A percentile compares a stretch with the other conserved stretches of the same genome.
These are phyloP conservation scores for Alopecurus myosuroides DNA, from an alignment of 176 grass and related monocot genomes.

Conservation along the genomic window DNA sequence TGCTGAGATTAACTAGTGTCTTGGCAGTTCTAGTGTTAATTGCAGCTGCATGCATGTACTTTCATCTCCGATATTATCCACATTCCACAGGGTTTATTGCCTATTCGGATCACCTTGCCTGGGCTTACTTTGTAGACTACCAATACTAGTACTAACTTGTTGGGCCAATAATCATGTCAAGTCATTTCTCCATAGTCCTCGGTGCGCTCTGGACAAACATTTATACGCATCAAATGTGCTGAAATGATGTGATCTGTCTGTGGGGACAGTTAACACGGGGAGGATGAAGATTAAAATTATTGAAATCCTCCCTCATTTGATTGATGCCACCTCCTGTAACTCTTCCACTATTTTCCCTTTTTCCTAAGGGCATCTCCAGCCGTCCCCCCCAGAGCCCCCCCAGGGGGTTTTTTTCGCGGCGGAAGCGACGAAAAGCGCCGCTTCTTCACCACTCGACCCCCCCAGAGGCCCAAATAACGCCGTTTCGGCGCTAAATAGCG, in stretches of 20 bases:
- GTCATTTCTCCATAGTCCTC: background rate
- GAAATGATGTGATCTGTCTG: background rate
- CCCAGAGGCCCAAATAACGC: too few relatives aligned
- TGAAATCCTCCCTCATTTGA: background rate
- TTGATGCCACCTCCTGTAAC: slow-evolving; percentile 17
- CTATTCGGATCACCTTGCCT: background rate
- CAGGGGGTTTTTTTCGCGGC: too few relatives aligned
- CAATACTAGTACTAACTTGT: background rate
- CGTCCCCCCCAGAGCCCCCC: too few relatives aligned
- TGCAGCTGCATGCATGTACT: background rate
- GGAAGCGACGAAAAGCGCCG: too few relatives aligned
- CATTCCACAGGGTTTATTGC: background rate
- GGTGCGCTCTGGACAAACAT: background rate
- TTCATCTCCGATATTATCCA: background rate
- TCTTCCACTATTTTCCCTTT: slow-evolving; percentile 20
- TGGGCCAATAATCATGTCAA: background rate
- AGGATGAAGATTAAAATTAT: background rate
- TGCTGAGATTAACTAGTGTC: background rate
- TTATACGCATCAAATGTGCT: background rate
- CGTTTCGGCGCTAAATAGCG: too few relatives aligned
- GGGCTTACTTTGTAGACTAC: background rate
- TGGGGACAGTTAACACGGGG: background rate
- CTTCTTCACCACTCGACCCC: too few relatives aligned
- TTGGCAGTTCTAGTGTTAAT: background rate
- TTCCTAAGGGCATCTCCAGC: too few relatives aligned